phyloP scores from a whole-genome alignment of 2,329 filamentous ascomycete species.

The Scorias spongiosa region DNA sequence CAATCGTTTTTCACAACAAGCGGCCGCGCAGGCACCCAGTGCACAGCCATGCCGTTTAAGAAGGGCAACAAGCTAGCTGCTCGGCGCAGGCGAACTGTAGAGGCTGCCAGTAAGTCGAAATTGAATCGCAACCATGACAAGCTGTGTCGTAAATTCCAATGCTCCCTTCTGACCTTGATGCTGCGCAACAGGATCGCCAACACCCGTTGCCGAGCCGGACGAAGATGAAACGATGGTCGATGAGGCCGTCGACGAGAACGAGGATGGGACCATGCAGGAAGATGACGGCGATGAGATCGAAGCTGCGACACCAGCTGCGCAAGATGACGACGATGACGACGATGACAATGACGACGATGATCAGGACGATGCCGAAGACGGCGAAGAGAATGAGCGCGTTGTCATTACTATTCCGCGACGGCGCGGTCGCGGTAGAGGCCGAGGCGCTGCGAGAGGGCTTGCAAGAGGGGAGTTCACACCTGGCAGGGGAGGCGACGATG shows the following conservation, averaged over 20 bases:
- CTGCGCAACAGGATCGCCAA: constrained; percentile 11
- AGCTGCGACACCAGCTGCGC: constrained; percentile 12
- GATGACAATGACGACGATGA: constrained; percentile 14
- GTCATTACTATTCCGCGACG: constrained; percentile 24
- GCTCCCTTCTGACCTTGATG: constrained; percentile 1
- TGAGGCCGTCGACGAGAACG: constrained; percentile 8
- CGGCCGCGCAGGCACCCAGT: too few relatives aligned
- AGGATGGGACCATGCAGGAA: constrained; percentile 5
- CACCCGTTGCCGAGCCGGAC: constrained; percentile 10
- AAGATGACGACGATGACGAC: constrained; percentile 16
- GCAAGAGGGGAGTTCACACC: constrained; percentile 63
- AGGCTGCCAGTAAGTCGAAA: background rate
- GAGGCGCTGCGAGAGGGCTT: constrained; percentile 21
- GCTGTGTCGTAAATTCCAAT: constrained; percentile 1
- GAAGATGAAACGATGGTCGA: constrained; percentile 17
- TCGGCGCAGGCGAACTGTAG: constrained; percentile 7
- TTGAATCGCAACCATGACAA: constrained; percentile 7
- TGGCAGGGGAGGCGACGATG: constrained; percentile 34
- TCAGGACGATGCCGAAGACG: constrained; percentile 9
- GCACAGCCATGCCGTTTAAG: constrained; percentile 13
- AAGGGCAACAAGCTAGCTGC: constrained; percentile 9
- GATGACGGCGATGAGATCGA: constrained; percentile 11
- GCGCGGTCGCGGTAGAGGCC: constrained; percentile 22
- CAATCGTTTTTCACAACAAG: too few relatives aligned
- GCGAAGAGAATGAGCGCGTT: constrained; percentile 1